Percentiles rank a stretch among this genome's conserved stretches.
Evolutionary conservation across 164 flowering plant genomes (phyloP).

Genomic region (Magnolia changhungtana): DNA sequence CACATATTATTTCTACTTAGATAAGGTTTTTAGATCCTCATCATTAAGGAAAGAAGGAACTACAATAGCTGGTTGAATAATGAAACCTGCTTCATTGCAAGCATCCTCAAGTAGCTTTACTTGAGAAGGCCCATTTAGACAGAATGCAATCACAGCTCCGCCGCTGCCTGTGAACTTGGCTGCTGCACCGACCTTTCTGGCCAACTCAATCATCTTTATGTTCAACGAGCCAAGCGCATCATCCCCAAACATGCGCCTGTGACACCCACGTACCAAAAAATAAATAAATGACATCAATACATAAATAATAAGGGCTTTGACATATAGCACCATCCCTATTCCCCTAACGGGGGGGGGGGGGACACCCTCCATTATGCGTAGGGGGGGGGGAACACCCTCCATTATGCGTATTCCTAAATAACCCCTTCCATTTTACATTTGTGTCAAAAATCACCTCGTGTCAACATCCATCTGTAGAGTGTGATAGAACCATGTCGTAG

Average conservation of each 20-base stretch:
- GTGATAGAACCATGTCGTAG: too few species aligned
- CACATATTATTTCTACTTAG: neutral
- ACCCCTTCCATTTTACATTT: too few species aligned
- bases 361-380: too few species aligned
- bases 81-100: slow-evolving; percentile 65
- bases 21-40: slow-evolving; percentile 41
- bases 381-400: neutral
- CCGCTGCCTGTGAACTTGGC: slow-evolving; percentile 97
- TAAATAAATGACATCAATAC: neutral
- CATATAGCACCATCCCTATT: too few species aligned
- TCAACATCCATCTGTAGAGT: too few species aligned
- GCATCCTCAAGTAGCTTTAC: slow-evolving; percentile 65
- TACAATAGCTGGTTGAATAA: slow-evolving; percentile 47
- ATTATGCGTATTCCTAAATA: too few species aligned
- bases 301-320: neutral
- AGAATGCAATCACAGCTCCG: slow-evolving; percentile 85
- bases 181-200: slow-evolving; percentile 87
- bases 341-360: too few species aligned
- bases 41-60: slow-evolving; percentile 59
- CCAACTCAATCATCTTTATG: slow-evolving; percentile 85
- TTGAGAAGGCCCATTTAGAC: slow-evolving; percentile 80
- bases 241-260: slow-evolving; percentile 88
- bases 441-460: too few species aligned
- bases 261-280: neutral
- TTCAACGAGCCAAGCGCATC: slow-evolving; percentile 73